Percentiles rank a stretch among this genome's conserved stretches.
Evolutionary conservation across 2,329 filamentous ascomycete genomes (phyloP).

Genomic region (Nigrospora osmanthi): DNA sequence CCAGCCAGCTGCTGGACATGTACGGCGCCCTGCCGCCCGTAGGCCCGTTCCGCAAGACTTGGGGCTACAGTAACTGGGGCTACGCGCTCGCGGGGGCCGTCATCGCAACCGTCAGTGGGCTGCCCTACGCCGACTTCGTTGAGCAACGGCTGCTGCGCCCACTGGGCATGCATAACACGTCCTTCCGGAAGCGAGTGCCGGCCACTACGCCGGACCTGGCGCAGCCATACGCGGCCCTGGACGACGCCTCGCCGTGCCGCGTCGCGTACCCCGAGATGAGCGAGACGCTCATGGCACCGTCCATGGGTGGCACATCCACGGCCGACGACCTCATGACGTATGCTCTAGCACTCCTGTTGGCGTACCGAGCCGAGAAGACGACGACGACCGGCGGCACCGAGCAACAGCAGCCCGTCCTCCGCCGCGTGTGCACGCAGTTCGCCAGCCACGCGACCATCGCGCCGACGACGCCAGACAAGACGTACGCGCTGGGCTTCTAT

Average conservation of each 20-base stretch:
- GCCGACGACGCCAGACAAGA: neutral
- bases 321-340: neutral
- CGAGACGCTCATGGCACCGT: neutral
- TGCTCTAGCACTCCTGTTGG: neutral
- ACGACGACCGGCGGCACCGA: neutral
- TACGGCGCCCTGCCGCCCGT: too few species aligned
- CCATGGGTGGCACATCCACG: neutral
- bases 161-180: constrained; percentile 16
- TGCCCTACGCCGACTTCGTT: constrained; percentile 14
- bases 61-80: constrained; percentile 15
- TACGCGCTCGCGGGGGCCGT: constrained; percentile 14
- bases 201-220: neutral
- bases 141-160: constrained; percentile 12
- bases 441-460: neutral
- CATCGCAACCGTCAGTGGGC: constrained; percentile 12
- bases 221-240: neutral
- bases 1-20: too few species aligned
- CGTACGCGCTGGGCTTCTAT: neutral
- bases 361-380: neutral
- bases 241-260: neutral
- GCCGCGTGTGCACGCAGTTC: neutral
- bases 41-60: too few species aligned
- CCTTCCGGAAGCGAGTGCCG: neutral
- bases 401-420: neutral
- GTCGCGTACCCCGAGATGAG: neutral